A percentile compares a stretch with the other conserved stretches of the same genome.
These are phyloP conservation scores for Yamadazyma kanchanaburiensis DNA, from an alignment of 1,139 yeast species.

Conservation along the genomic window DNA sequence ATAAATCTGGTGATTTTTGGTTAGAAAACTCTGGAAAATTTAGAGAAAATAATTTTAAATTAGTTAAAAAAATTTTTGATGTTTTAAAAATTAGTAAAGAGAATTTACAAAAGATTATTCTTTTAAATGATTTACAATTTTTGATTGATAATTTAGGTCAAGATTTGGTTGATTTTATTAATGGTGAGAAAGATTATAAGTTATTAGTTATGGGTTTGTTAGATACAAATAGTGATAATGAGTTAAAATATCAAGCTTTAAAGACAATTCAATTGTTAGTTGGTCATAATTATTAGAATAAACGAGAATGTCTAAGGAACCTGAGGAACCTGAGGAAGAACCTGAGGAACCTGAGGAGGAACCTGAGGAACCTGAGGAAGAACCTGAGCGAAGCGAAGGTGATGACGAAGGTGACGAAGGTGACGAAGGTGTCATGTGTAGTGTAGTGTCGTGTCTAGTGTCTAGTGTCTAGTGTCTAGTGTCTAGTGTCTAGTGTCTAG, in stretches of 20 bases:
- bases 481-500: too few relatives aligned
- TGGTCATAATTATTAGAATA: conserved; percentile 53
- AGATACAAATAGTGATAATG: conserved; percentile 68
- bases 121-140: conserved; percentile 53
- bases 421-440: too few relatives aligned
- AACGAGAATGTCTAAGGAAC: too few relatives aligned
- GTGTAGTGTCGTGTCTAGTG: too few relatives aligned
- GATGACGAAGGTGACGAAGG: too few relatives aligned
- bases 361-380: too few relatives aligned
- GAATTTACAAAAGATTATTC: conserved; percentile 34
- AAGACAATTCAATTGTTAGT: conserved; percentile 91
- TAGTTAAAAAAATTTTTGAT: conserved; percentile 52
- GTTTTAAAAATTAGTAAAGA: conserved; percentile 19
- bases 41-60: conserved; percentile 72
- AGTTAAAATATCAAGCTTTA: conserved; percentile 91
- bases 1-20: conserved; percentile 86
- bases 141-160: conserved; percentile 42
- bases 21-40: conserved; percentile 73
- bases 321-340: too few relatives aligned
- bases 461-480: too few relatives aligned
- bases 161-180: conserved; percentile 73
- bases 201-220: conserved; percentile 80
- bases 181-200: conserved; percentile 50
- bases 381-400: too few relatives aligned
- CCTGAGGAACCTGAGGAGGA: too few relatives aligned